Percentiles rank a stretch among this genome's conserved stretches.
Conservation (phyloP, 108 stramenopile genomes). For the Fragilariopsis cylindrus region DNA sequence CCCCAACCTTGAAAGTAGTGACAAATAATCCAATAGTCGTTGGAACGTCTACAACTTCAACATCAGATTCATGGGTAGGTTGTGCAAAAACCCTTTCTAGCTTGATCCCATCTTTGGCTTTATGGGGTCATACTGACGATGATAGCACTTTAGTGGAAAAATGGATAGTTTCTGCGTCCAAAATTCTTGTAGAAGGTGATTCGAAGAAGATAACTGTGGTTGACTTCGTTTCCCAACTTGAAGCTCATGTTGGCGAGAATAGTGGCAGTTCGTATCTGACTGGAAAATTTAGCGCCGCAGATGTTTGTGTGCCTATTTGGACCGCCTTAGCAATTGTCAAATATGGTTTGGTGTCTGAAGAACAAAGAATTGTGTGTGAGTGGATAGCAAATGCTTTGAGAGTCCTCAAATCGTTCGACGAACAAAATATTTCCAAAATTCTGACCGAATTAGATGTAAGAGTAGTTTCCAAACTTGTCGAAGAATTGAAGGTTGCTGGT, state of each 20-base stretch:
- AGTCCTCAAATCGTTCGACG: conserved; percentile 18
- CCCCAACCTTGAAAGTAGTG: conserved; percentile 26
- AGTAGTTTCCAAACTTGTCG: not conserved
- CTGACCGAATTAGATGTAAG: not conserved
- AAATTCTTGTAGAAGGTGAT: conserved; percentile 4
- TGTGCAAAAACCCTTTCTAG: conserved; percentile 35
- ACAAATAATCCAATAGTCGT: conserved; percentile 28
- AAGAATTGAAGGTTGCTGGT: conserved; percentile 2
- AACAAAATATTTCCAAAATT: not conserved
- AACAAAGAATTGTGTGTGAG: conserved; percentile 7
- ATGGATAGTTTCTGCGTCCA: conserved; percentile 36
- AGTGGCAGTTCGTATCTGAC: conserved; percentile 4
- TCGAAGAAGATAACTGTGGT: conserved; percentile 3
- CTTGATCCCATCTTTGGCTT: conserved; percentile 29
- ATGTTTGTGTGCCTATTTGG: conserved; percentile 39
- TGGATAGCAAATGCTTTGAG: conserved; percentile 26
- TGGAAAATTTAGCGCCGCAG: conserved; percentile 33
- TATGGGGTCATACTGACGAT: conserved; percentile 14
- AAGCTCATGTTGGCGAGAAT: conserved; percentile 10
- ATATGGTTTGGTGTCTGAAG: conserved; percentile 5
- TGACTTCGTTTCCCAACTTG: conserved; percentile 22
- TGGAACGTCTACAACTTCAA: conserved; percentile 6
- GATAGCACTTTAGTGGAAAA: conserved; percentile 26
- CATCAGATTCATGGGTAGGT: conserved; percentile 29
- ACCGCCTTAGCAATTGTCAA: conserved; percentile 25